Evolutionary conservation across 192 early-diverging fungal genomes (phyloP).

Genomic region (Podochytrium sp.): DNA sequence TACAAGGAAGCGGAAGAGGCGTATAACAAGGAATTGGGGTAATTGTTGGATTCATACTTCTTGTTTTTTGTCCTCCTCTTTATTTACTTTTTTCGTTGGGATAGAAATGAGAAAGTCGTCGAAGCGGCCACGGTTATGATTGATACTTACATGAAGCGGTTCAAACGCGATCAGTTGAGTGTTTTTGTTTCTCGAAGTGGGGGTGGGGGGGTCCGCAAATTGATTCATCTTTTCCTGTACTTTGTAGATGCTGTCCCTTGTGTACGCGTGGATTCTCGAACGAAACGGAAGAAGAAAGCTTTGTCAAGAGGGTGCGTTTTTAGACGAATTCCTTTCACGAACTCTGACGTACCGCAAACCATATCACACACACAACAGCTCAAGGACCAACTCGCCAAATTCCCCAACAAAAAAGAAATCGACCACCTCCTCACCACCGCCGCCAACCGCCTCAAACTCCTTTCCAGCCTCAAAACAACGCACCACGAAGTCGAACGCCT

Average conservation of each 20-base stretch:
- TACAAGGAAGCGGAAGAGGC: conserved; percentile 40
- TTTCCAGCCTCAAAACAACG: conserved; percentile 46
- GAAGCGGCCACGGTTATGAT: conserved; percentile 10
- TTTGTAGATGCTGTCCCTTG: conserved; percentile 75
- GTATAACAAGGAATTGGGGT: conserved; percentile 38
- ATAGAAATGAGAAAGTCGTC: conserved; percentile 24
- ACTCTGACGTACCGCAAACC: not conserved
- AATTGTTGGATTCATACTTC: no score
- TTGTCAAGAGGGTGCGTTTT: conserved; percentile 43
- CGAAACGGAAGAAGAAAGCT: conserved; percentile 47
- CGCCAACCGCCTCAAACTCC: not conserved
- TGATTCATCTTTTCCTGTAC: no score
- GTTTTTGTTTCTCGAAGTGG: not conserved
- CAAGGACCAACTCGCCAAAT: conserved; percentile 33
- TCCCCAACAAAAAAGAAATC: conserved; percentile 38
- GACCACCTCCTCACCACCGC: conserved; percentile 14
- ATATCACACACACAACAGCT: conserved; percentile 28
- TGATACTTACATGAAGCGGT: conserved; percentile 22
- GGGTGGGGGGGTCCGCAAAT: conserved; percentile 37
- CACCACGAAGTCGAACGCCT: conserved; percentile 53
- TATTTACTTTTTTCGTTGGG: not conserved
- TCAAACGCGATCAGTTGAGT: conserved; percentile 16
- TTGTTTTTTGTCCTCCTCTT: not conserved
- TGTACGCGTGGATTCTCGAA: conserved; percentile 77
- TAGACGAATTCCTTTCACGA: not conserved